phyloP scores from a whole-genome alignment of 768 basidiomycete genomes.

The Agaricus blazei region DNA sequence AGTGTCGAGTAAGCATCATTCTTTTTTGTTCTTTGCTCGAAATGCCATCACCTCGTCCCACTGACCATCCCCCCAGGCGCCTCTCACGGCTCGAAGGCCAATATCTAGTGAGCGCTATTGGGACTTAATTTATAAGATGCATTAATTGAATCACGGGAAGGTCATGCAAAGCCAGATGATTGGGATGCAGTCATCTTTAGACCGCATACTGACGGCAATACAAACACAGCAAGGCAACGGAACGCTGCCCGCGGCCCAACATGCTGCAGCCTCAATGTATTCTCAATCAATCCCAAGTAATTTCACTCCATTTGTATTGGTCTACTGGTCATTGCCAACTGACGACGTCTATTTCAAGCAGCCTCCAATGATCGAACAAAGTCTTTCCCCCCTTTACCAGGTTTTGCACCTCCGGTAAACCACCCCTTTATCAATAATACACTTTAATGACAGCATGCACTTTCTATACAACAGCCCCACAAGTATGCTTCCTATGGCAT shows the following conservation, averaged over 20 bases:
- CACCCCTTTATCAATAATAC: slow-evolving; percentile 6
- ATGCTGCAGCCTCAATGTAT: slow-evolving; percentile 22
- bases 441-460: slow-evolving; percentile 11
- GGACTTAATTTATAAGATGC: neutral
- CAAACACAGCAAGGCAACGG: slow-evolving; percentile 36
- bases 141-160: slow-evolving; percentile 27
- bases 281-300: slow-evolving; percentile 18
- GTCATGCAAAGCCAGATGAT: slow-evolving; percentile 95
- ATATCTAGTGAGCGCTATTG: slow-evolving; percentile 55
- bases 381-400: slow-evolving; percentile 81
- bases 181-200: slow-evolving; percentile 86
- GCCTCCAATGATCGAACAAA: slow-evolving; percentile 28
- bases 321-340: slow-evolving; percentile 28
- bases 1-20: slow-evolving; percentile 63
- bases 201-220: slow-evolving; percentile 72
- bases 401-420: slow-evolving; percentile 84
- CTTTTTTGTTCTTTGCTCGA: slow-evolving; percentile 4
- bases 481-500: slow-evolving; percentile 92
- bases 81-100: slow-evolving; percentile 82
- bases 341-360: slow-evolving; percentile 34
- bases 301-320: slow-evolving; percentile 17
- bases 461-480: slow-evolving; percentile 52
- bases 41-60: slow-evolving; percentile 19
- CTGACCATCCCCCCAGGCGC: slow-evolving; percentile 55
- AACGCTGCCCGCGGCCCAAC: slow-evolving; percentile 30